Conservation (phyloP, 1,284 basidiomycete species). For the Gymnopus androsaceus region DNA sequence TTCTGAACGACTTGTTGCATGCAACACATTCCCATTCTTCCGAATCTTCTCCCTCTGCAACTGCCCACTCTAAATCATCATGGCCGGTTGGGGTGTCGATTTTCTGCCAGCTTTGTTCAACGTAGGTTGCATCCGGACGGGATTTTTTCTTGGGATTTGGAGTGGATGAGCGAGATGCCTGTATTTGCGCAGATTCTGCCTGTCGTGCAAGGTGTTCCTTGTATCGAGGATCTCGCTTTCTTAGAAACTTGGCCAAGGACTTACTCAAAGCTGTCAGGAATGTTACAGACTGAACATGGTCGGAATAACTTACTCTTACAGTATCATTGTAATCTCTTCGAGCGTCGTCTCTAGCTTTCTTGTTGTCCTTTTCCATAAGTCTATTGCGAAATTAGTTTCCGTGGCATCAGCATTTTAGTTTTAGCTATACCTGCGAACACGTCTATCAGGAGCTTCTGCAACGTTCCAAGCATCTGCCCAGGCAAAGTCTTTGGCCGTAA, state of each 20-base stretch:
- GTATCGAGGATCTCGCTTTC: conserved; percentile 93
- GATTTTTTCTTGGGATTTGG: conserved; percentile 24
- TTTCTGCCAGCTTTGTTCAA: conserved; percentile 87
- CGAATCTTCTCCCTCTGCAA: conserved; percentile 66
- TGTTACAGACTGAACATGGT: conserved; percentile 2
- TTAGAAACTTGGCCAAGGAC: conserved; percentile 85
- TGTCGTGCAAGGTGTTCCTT: conserved; percentile 69
- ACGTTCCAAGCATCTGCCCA: conserved; percentile 90
- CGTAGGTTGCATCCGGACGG: conserved; percentile 43
- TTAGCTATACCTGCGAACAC: conserved; percentile 65
- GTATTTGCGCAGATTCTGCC: conserved; percentile 33
- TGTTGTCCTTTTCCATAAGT: conserved; percentile 96
- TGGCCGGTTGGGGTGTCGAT: conserved; percentile 44
- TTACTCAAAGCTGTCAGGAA: conserved; percentile 41
- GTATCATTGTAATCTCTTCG: conserved; percentile 93
- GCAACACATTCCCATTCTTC: conserved; percentile 96
- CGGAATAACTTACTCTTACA: conserved; percentile 62
- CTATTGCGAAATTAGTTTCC: conserved; percentile 38
- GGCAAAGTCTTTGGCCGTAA: conserved; percentile 85
- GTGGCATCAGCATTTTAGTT: conserved; percentile 15
- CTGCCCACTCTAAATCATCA: conserved; percentile 69
- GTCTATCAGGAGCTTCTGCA: conserved; percentile 84
- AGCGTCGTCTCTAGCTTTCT: conserved; percentile 85
- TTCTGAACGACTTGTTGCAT: conserved; percentile 89
- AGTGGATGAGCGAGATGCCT: conserved; percentile 33